phyloP scores from a whole-genome alignment of 2,329 filamentous ascomycete genomes.

The Fusarium graminum region DNA sequence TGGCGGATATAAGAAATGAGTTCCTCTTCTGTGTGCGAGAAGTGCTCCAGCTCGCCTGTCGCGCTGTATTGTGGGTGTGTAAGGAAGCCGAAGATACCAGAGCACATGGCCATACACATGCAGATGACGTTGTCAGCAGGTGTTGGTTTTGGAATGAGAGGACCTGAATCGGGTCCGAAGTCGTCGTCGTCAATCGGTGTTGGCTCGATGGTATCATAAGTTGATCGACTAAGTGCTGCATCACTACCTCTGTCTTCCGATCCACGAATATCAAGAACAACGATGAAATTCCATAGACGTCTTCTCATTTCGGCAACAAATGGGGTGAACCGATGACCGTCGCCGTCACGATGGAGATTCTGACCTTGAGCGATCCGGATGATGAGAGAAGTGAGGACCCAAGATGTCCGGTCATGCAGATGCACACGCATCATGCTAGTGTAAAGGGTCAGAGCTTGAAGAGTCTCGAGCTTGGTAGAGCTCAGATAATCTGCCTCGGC shows the following conservation, averaged over 20 bases:
- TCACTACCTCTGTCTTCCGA: constrained; percentile 67
- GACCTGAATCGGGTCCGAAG: constrained; percentile 58
- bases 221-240: constrained; percentile 57
- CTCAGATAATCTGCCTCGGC: constrained; percentile 60
- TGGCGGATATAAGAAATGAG: constrained; percentile 56
- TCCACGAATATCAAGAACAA: constrained; percentile 69
- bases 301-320: constrained; percentile 72
- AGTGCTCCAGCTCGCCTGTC: constrained; percentile 34
- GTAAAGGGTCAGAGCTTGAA: constrained; percentile 60
- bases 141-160: constrained; percentile 53
- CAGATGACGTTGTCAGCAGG: constrained; percentile 59
- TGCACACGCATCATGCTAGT: constrained; percentile 56
- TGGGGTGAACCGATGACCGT: constrained; percentile 54
- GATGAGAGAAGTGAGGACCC: constrained; percentile 58
- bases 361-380: constrained; percentile 60
- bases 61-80: constrained; percentile 52
- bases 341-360: constrained; percentile 59
- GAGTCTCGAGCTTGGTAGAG: constrained; percentile 54
- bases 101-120: constrained; percentile 57
- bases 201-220: constrained; percentile 63
- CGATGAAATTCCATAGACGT: constrained; percentile 73
- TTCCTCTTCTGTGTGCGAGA: constrained; percentile 55
- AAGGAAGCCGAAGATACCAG: constrained; percentile 57
- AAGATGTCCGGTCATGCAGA: constrained; percentile 56
- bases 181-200: constrained; percentile 67